Evolutionary conservation across 1,139 yeast genomes (phyloP), one percentile per base, ranked within the genome.

Genomic region (Wickerhamiella infanticola): DNA sequence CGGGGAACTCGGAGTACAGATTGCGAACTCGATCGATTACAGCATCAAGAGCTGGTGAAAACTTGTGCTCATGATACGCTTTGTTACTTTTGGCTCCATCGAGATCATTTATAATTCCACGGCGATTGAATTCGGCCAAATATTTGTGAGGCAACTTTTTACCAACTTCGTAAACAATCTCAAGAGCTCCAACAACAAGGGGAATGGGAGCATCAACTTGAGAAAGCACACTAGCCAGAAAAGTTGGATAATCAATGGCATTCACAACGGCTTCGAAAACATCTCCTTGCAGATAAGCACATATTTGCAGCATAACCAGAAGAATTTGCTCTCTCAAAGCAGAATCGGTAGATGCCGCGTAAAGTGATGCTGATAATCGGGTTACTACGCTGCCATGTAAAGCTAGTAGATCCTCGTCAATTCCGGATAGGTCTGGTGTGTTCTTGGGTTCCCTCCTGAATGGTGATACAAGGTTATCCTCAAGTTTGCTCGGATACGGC

Each of bases 331-430:
- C 70, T 48, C 95, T 73, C 18, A 83, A 68, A 25, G 74, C 74
- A 49, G 70, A 72, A 51, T 83, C 86, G 59, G 83, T 81, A 0
- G 93, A 73, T 2, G 94, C 79, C 40, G 82, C 78, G 58, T 81
- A 86, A 18, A 86, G 71, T 49, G 76, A 77, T 33, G 82, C 64
- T 45, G 86, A 61, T n/a, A 84, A 58, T 0, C 79, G 74, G 59
- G 81, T 72, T 2, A 79, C 59, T 5, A 70, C 69, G 42, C 65
- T 65, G 3, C 76, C 68, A 58, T 82, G 79, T 5, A 51, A 56
- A 7, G 50, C 49, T 29, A 63, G 48, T 9, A 51, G 55, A 0
- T 45, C 45, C 45, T 56, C 5, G 7, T 13, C 35, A 13, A n/a
- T 4, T 9, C 11, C n/a, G 4, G 36, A 3, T n/a, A 29, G 18